These are phyloP conservation scores for Blastobotrys mokoenaii DNA, from an alignment of 805 yeast genomes.

Conservation along the genomic window DNA sequence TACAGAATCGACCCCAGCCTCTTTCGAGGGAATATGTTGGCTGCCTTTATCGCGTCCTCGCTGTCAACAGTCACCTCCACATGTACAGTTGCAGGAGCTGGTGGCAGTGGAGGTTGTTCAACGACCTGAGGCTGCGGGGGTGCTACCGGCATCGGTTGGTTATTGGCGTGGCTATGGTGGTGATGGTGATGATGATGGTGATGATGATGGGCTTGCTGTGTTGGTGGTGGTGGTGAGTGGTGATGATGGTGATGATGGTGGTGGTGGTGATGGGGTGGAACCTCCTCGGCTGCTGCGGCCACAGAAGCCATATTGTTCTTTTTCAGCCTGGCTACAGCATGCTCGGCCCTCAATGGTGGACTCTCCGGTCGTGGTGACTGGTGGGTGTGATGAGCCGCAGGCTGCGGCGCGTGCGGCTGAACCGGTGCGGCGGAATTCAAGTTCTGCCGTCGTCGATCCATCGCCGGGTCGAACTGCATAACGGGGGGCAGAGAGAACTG, in stretches of 20 bases:
- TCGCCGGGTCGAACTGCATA: constrained; percentile 22
- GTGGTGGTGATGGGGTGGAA: constrained; percentile 3
- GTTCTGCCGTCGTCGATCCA: constrained; percentile 17
- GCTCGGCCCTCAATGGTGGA: constrained; percentile 29
- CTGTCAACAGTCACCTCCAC: constrained; percentile 30
- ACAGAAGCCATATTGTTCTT: constrained; percentile 14
- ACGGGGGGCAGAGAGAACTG: constrained; percentile 21
- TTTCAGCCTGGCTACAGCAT: constrained; percentile 29
- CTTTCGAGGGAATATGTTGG: constrained; percentile 36
- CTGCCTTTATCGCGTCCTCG: constrained; percentile 33
- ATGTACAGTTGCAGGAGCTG: background rate
- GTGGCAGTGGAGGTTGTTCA: background rate
- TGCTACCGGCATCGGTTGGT: constrained; percentile 8
- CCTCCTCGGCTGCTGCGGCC: constrained; percentile 10
- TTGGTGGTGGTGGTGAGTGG: too few relatives aligned
- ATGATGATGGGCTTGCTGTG: too few relatives aligned
- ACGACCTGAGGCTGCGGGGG: constrained; percentile 6
- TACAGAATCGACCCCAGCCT: constrained; percentile 52
- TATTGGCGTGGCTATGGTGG: constrained; percentile 23
- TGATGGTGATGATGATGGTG: constrained; percentile 16
- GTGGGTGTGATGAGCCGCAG: too few relatives aligned
- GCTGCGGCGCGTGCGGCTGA: background rate
- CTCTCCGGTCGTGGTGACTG: too few relatives aligned
- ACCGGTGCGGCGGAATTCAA: background rate
- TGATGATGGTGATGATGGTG: constrained; percentile 22